A percentile compares a stretch with the other conserved stretches of the same genome.
These are phyloP conservation scores for Vigna hirtella DNA, from an alignment of 306 rosid species.

Conservation along the genomic window DNA sequence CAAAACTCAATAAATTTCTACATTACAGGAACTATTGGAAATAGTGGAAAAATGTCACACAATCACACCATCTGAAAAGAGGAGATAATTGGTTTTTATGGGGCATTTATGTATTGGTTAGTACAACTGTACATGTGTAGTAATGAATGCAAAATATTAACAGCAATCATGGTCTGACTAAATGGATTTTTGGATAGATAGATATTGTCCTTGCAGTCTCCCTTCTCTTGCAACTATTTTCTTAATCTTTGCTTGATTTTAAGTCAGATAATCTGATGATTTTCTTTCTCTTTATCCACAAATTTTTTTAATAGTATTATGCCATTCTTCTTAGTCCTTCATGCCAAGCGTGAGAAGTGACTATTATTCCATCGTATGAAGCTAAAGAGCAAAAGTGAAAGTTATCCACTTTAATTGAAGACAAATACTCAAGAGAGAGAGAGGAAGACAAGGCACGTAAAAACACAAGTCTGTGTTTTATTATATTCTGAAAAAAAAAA, in stretches of 20 bases:
- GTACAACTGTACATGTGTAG: background rate
- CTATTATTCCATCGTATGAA: background rate
- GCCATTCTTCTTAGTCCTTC: background rate
- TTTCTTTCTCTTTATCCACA: too few relatives aligned
- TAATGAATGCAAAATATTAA: conserved; percentile 25
- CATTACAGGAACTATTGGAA: background rate
- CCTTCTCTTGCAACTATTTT: background rate
- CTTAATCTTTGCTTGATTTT: background rate
- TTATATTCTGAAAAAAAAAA: too few relatives aligned
- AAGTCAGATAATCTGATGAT: background rate
- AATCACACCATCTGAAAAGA: background rate
- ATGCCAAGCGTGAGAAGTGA: conserved; percentile 3
- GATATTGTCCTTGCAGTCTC: conserved; percentile 8
- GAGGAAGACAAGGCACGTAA: too few relatives aligned
- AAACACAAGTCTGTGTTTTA: too few relatives aligned
- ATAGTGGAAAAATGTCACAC: background rate
- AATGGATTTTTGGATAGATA: background rate
- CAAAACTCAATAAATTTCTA: conserved; percentile 15
- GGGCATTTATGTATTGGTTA: conserved; percentile 15
- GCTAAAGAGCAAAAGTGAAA: background rate
- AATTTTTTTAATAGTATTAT: background rate
- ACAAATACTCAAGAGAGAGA: too few relatives aligned
- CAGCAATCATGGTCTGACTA: background rate
- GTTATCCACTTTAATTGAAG: conserved; percentile 9
- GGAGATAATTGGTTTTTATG: conserved; percentile 8